A percentile compares a stretch with the other conserved stretches of the same genome.
Evolutionary conservation across 1,284 basidiomycete species (phyloP).

Genomic region (Ustilago xerochloae): DNA sequence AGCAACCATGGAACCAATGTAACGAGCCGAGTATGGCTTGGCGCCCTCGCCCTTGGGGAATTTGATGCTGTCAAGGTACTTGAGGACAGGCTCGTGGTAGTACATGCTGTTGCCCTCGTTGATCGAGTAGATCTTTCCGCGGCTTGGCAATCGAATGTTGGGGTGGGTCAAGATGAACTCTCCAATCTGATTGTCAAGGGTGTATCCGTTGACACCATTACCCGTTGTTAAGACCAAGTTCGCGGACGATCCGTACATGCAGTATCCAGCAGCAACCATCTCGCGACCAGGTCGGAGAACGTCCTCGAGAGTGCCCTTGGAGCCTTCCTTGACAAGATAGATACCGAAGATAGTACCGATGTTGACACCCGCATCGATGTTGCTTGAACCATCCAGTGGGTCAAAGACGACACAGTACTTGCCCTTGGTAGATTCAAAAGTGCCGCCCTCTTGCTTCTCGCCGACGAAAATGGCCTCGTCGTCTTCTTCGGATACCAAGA

Average conservation of each 20-base stretch:
- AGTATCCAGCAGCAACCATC: slow-evolving; percentile 93
- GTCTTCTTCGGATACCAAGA: slow-evolving; percentile 95
- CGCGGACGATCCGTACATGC: slow-evolving; percentile 93
- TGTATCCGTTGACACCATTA: slow-evolving; percentile 97
- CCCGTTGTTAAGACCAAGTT: slow-evolving; percentile 97
- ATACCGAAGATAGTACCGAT: slow-evolving; percentile 99
- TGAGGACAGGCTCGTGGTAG: slow-evolving; percentile 77
- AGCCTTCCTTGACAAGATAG: slow-evolving; percentile 82
- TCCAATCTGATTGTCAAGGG: slow-evolving; percentile 84
- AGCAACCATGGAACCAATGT: slow-evolving; percentile 98
- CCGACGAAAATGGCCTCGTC: slow-evolving; percentile 89
- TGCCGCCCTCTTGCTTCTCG: slow-evolving; percentile 70
- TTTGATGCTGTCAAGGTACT: slow-evolving; percentile 96
- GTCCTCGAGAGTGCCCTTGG: slow-evolving; percentile 81
- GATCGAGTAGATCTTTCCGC: slow-evolving; percentile 99
- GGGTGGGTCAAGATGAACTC: slow-evolving; percentile 99
- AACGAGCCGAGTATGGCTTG: slow-evolving; percentile 74
- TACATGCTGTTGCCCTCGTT: slow-evolving; percentile 98
- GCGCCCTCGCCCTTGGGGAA: slow-evolving; percentile 69
- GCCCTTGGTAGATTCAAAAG: slow-evolving; percentile 60
- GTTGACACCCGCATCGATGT: slow-evolving; percentile 99
- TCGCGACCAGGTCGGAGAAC: slow-evolving; percentile 93
- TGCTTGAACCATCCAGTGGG: slow-evolving; percentile 95
- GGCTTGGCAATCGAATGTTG: slow-evolving; percentile 89
- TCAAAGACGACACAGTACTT: slow-evolving; percentile 95